phyloP scores from a whole-genome alignment of 768 basidiomycete genomes.

The Agaricus subrufescens region DNA sequence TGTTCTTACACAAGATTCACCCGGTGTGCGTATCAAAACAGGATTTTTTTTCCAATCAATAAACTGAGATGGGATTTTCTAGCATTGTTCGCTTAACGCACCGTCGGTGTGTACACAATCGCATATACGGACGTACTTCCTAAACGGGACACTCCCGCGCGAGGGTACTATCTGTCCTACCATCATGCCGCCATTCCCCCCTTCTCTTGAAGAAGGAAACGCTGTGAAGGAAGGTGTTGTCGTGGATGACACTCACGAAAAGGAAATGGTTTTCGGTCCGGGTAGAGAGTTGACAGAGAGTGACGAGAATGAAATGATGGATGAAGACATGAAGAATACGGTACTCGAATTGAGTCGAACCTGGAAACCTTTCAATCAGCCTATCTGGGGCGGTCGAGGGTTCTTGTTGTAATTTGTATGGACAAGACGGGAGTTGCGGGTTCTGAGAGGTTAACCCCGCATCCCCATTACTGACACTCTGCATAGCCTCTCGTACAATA shows the following conservation, averaged over 20 bases:
- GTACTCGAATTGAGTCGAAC: neutral
- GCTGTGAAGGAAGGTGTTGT: neutral
- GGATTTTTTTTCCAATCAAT: neutral
- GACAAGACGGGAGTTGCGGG: too few species aligned
- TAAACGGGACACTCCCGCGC: constrained; percentile 32
- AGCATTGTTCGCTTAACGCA: constrained; percentile 30
- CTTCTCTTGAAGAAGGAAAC: neutral
- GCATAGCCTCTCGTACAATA: too few species aligned
- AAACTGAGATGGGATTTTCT: neutral
- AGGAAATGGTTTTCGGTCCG: neutral
- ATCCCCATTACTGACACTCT: too few species aligned
- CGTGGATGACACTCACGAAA: neutral
- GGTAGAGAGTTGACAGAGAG: neutral
- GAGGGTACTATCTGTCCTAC: constrained; percentile 35
- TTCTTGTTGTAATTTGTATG: too few species aligned
- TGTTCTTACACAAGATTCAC: constrained; percentile 37
- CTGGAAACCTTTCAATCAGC: neutral
- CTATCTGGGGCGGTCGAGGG: neutral
- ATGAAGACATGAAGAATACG: neutral
- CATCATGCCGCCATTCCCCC: constrained; percentile 21
- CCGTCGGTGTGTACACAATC: constrained; percentile 28
- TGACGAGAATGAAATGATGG: neutral
- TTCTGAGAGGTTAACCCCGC: too few species aligned
- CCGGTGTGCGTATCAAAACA: constrained; percentile 25
- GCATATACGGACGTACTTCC: constrained; percentile 35